A percentile compares a stretch with the other conserved stretches of the same genome.
These are phyloP conservation scores for Alopecurus myosuroides DNA, from an alignment of 176 grass and related monocot species.

Conservation along the genomic window DNA sequence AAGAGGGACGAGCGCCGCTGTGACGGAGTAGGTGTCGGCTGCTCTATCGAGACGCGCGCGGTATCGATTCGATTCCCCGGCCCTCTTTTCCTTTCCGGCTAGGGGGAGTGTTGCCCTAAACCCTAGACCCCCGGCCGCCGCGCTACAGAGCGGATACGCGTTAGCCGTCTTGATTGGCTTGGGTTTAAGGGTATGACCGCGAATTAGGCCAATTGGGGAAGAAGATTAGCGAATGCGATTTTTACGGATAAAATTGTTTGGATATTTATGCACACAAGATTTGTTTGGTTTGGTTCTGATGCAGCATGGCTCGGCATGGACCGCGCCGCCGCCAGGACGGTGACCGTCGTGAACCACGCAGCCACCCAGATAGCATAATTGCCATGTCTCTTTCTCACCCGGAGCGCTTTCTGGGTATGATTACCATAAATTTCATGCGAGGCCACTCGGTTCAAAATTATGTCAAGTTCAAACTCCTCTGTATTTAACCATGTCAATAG, in stretches of 20 bases:
- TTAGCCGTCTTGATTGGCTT: neutral
- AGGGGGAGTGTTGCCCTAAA: neutral
- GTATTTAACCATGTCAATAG: no score
- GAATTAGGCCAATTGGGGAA: neutral
- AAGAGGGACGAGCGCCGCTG: neutral
- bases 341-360: slow-evolving; percentile 29
- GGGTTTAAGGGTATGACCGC: neutral
- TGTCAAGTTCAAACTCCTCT: no score
- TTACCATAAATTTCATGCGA: neutral
- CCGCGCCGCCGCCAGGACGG: neutral
- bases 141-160: neutral
- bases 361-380: no score
- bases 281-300: neutral
- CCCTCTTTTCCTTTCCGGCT: neutral
- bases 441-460: no score
- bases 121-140: slow-evolving; percentile 28
- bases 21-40: slow-evolving; percentile 21
- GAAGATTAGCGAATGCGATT: neutral
- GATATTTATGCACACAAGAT: neutral
- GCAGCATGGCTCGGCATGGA: slow-evolving; percentile 1
- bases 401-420: neutral
- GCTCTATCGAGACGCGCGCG: neutral
- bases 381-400: neutral
- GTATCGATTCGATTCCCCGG: neutral
- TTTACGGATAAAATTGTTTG: neutral